phyloP scores from a whole-genome alignment of 176 grass and related monocot species.

The Urochloa ruziziensis region DNA sequence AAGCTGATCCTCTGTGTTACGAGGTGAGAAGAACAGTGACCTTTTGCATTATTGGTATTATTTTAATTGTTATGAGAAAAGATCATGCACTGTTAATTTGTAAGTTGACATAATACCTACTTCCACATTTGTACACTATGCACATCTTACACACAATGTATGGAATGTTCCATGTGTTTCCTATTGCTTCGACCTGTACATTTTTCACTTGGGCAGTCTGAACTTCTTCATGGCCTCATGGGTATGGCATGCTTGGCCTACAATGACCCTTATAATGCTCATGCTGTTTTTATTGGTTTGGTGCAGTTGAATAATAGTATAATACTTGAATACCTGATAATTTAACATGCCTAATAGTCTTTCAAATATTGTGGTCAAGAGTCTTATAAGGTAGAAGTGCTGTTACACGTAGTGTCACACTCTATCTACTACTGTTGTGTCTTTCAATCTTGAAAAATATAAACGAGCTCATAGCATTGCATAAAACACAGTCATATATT shows the following conservation, averaged over 20 bases:
- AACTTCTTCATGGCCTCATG: conserved; percentile 2
- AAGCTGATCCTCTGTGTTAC: conserved; percentile 90
- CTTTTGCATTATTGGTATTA: not conserved
- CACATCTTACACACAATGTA: not conserved
- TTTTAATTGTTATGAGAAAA: conserved; percentile 8
- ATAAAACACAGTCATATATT: not conserved
- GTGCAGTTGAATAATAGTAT: not conserved
- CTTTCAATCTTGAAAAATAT: not conserved
- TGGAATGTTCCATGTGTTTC: not conserved
- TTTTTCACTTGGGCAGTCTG: conserved; percentile 5
- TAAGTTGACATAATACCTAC: not conserved
- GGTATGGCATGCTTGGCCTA: not conserved
- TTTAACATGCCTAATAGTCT: not conserved
- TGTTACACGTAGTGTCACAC: not conserved
- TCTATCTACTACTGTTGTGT: not conserved
- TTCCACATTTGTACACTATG: not conserved
- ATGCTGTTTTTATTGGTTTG: not conserved
- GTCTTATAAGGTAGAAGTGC: not conserved
- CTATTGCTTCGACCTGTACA: not conserved
- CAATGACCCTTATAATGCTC: not conserved
- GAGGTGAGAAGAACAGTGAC: conserved; percentile 58
- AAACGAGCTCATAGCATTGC: not conserved
- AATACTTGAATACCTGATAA: not conserved
- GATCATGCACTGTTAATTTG: not conserved
- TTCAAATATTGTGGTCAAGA: not conserved